A percentile compares a stretch with the other conserved stretches of the same genome.
Conservation (phyloP, 2,329 filamentous ascomycete species). For the Dryadomyces quercivorus region DNA sequence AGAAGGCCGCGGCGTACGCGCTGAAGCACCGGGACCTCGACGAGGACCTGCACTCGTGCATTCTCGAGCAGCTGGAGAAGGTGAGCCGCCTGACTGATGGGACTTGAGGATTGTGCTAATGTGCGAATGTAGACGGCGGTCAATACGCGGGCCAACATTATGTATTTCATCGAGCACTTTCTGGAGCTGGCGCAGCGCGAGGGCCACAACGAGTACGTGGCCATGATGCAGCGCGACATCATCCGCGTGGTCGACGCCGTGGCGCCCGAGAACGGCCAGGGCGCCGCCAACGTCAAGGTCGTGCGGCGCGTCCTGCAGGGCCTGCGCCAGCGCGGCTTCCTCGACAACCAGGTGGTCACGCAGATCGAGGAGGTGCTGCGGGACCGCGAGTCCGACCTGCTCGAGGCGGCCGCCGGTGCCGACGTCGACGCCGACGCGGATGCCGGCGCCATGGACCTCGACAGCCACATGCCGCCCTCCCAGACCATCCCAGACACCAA, state of each 20-base stretch:
- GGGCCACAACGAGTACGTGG: constrained; percentile 67
- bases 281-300: constrained; percentile 88
- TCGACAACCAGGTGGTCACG: constrained; percentile 59
- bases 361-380: constrained; percentile 78
- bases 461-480: constrained; percentile 26
- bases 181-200: constrained; percentile 74
- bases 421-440: not conserved
- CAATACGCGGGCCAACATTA: constrained; percentile 96
- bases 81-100: no score
- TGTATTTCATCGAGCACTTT: constrained; percentile 97
- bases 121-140: no score
- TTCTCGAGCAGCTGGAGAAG: constrained; percentile 85
- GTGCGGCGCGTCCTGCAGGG: constrained; percentile 65
- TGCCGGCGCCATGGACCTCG: constrained; percentile 22
- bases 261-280: constrained; percentile 72
- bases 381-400: constrained; percentile 57
- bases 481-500: constrained; percentile 28
- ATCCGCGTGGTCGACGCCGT: constrained; percentile 85
- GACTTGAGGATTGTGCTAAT: no score
- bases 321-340: constrained; percentile 57
- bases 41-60: constrained; percentile 94
- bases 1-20: constrained; percentile 90
- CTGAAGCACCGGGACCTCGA: constrained; percentile 89
- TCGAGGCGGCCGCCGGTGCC: constrained; percentile 12
- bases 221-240: constrained; percentile 93